Base-by-base conservation (phyloP, 2,329 filamentous ascomycete species). In the Sordariomycetes sp. region DNA sequence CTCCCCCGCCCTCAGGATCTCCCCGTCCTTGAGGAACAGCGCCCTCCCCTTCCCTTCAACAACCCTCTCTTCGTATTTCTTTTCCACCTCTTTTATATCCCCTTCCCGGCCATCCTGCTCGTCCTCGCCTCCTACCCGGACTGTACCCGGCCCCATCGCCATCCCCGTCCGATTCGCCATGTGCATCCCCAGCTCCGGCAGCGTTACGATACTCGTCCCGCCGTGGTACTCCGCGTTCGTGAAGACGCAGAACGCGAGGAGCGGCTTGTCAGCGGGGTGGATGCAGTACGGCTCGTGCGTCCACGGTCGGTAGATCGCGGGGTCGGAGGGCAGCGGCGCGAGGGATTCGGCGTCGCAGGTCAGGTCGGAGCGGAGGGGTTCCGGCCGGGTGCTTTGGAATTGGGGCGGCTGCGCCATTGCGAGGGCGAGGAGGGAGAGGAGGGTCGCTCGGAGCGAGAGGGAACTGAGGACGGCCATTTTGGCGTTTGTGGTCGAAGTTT, bases 261-360 rank as follows among this genome's bases (percentile, higher is more conserved):
- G 53, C 22, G 48, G 48, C 32, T 59, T 53, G 11, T 57, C 48
- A 1, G 54, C 54, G 7, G 46, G 54, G 55, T 57, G 55, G 34
- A 59, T 20, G 50, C 58, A 59, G 58, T 56, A 53, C 2, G 58
- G 58, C 51, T 50, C 54, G 50, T 57, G 54, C 1, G 58, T 59
- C 58, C 58, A 59, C 7, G 58, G 54, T 7, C 48, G n/a, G 48
- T 51, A 57, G 32, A 32, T 32, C n/a, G 37, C 12, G 10, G 55
- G 55, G n/a, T 57, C 43, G 3, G 46, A 40, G 5, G 55, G 46
- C 10, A 50, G 55, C 1, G 55, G 55, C 8, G 32, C n/a, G 32
- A 57, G 34, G 18, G 50, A 48, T n/a, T 11, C n/a, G 18, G 35
- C 46, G 28, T n/a, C 46, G 48, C 55, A 57, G 46, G 48, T 43